Conservation (phyloP, 768 basidiomycete genomes). For the Cyclocybe aegerita region DNA sequence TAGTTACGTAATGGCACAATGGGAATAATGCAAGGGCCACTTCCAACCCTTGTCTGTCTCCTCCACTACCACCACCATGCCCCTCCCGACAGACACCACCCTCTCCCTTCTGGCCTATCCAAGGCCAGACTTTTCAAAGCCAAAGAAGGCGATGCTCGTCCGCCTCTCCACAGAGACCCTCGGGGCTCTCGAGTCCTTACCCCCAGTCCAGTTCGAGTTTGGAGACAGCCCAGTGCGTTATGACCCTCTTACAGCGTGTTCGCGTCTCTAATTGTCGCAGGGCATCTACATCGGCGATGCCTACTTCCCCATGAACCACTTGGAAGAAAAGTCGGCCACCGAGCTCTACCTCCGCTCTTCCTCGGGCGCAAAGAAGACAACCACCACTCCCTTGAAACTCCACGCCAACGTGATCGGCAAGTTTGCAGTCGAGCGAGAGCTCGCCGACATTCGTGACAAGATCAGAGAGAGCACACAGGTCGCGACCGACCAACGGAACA, state of each 20-base stretch:
- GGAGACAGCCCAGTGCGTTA: constrained; percentile 55
- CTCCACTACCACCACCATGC: constrained; percentile 46
- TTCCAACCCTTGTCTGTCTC: neutral
- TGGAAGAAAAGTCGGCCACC: constrained; percentile 56
- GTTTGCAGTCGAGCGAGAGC: constrained; percentile 63
- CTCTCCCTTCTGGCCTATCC: constrained; percentile 62
- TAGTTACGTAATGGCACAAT: constrained; percentile 9
- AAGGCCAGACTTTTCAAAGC: constrained; percentile 56
- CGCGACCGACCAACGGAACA: constrained; percentile 40
- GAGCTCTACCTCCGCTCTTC: constrained; percentile 73
- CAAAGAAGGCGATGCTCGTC: constrained; percentile 75
- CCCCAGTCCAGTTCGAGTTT: constrained; percentile 59
- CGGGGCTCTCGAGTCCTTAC: constrained; percentile 57
- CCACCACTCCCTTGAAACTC: constrained; percentile 61
- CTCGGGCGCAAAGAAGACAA: constrained; percentile 49
- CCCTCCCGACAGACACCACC: constrained; percentile 54
- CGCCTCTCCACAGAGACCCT: constrained; percentile 74
- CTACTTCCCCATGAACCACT: constrained; percentile 59
- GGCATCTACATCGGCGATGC: constrained; percentile 65
- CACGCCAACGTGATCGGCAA: constrained; percentile 76
- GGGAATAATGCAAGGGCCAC: neutral
- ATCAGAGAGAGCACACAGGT: constrained; percentile 46
- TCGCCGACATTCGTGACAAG: constrained; percentile 45
- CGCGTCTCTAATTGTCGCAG: constrained; percentile 30
- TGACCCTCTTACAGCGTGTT: neutral